A percentile compares a stretch with the other conserved stretches of the same genome.
These are phyloP conservation scores for Chlorella sp. DNA, from an alignment of 139 green algal genomes.

Conservation along the genomic window DNA sequence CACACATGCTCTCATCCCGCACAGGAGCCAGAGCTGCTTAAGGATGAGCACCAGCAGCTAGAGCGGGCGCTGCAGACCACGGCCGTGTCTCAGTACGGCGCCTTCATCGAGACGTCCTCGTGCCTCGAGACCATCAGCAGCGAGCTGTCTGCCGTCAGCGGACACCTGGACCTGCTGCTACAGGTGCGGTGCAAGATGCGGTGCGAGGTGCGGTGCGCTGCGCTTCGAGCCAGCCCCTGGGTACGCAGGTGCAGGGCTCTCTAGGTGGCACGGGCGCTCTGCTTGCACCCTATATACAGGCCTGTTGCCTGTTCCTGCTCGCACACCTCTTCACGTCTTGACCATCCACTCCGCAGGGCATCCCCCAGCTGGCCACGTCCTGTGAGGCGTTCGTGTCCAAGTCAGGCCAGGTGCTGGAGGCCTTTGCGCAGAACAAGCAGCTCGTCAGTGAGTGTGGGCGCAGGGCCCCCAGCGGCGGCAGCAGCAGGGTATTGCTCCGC, in stretches of 20 bases:
- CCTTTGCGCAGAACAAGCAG: slow-evolving; percentile 59
- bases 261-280: too few relatives aligned
- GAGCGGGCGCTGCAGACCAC: slow-evolving; percentile 43
- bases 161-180: slow-evolving; percentile 29
- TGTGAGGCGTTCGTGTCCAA: slow-evolving; percentile 57
- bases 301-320: too few relatives aligned
- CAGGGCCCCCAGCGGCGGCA: too few relatives aligned
- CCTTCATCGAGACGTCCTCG: slow-evolving; percentile 41
- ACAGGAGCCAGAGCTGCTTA: slow-evolving; percentile 86
- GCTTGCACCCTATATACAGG: too few relatives aligned
- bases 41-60: slow-evolving; percentile 71
- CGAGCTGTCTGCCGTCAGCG: slow-evolving; percentile 30
- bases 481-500: too few relatives aligned
- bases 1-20: background rate
- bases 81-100: slow-evolving; percentile 40
- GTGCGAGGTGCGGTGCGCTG: too few relatives aligned
- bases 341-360: slow-evolving; percentile 24
- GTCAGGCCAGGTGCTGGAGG: slow-evolving; percentile 34
- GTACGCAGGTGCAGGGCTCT: too few relatives aligned
- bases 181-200: background rate
- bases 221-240: too few relatives aligned
- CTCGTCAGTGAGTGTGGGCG: slow-evolving; percentile 42
- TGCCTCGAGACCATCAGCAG: slow-evolving; percentile 35
- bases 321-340: too few relatives aligned
- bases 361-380: slow-evolving; percentile 53